Percentiles rank a stretch among this genome's conserved stretches.
Evolutionary conservation across 1,139 yeast genomes (phyloP).

Genomic region (Blastobotrys proliferans): DNA sequence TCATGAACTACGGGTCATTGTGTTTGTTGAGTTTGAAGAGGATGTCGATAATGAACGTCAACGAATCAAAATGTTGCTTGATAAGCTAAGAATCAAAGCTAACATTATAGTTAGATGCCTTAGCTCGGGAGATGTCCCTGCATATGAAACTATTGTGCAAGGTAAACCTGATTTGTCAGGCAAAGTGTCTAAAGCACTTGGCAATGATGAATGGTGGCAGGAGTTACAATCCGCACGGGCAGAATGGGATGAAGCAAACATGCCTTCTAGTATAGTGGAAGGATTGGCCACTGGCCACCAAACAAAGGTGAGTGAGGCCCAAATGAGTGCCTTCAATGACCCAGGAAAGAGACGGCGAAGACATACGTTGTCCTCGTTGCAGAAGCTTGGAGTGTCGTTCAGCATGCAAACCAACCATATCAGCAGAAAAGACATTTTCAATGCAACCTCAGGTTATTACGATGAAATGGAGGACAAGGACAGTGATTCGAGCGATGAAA

Average conservation of each 20-base stretch:
- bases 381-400: constrained; percentile 68
- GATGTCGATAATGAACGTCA: constrained; percentile 69
- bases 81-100: constrained; percentile 79
- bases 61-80: constrained; percentile 59
- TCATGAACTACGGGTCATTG: constrained; percentile 72
- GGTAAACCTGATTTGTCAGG: constrained; percentile 44
- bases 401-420: constrained; percentile 64
- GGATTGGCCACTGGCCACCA: not conserved
- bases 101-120: constrained; percentile 68
- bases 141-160: constrained; percentile 72
- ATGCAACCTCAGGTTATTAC: constrained; percentile 13
- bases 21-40: constrained; percentile 71
- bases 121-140: constrained; percentile 52
- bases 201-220: constrained; percentile 58
- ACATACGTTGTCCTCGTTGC: constrained; percentile 39
- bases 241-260: constrained; percentile 26
- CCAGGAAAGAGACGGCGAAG: constrained; percentile 25
- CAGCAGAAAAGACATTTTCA: constrained; percentile 10
- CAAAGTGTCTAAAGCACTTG: constrained; percentile 38
- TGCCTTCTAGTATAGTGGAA: constrained; percentile 6
- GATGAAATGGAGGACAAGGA: constrained; percentile 24
- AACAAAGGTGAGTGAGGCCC: constrained; percentile 1
- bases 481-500: not conserved
- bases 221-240: constrained; percentile 56
- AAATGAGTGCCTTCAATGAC: constrained; percentile 1